A percentile compares a stretch with the other conserved stretches of the same genome.
These are phyloP conservation scores for Aspergillus sp. DNA, from an alignment of 2,329 filamentous ascomycete species.

Conservation along the genomic window DNA sequence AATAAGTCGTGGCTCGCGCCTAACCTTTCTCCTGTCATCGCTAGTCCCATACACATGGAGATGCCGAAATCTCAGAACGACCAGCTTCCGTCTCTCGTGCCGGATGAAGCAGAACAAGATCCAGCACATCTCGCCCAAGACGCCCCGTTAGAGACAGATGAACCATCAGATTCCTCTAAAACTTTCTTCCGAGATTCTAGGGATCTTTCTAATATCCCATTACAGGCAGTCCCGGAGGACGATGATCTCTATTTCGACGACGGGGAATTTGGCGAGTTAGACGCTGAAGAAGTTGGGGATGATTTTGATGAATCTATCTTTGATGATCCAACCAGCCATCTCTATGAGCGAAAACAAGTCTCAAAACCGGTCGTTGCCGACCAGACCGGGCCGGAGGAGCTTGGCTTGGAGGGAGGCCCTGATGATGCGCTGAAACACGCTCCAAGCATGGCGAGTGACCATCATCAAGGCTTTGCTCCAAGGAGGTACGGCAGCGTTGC, in stretches of 20 bases:
- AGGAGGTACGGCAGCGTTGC: constrained; percentile 31
- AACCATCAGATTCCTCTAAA: neutral
- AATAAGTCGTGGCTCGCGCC: constrained; percentile 41
- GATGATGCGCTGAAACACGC: constrained; percentile 36
- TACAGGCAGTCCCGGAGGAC: constrained; percentile 23
- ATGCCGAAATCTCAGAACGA: constrained; percentile 19
- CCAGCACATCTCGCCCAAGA: neutral
- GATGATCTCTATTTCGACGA: constrained; percentile 55
- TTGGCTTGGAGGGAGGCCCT: constrained; percentile 9
- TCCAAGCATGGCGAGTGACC: constrained; percentile 42
- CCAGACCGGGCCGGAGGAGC: constrained; percentile 22
- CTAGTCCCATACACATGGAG: constrained; percentile 37
- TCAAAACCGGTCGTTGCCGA: constrained; percentile 20
- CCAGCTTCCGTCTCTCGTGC: neutral
- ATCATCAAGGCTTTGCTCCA: constrained; percentile 25
- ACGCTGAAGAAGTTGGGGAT: constrained; percentile 35
- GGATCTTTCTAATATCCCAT: neutral
- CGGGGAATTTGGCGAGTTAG: constrained; percentile 50
- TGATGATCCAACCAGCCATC: constrained; percentile 51
- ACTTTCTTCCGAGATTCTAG: neutral
- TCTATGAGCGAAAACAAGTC: constrained; percentile 45
- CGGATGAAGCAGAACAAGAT: neutral
- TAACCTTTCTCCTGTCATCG: constrained; percentile 41
- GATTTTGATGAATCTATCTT: constrained; percentile 54
- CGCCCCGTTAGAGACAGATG: neutral